A percentile compares a stretch with the other conserved stretches of the same genome.
These are phyloP conservation scores for Cyathus striatus DNA, from an alignment of 768 basidiomycete species.

Conservation along the genomic window DNA sequence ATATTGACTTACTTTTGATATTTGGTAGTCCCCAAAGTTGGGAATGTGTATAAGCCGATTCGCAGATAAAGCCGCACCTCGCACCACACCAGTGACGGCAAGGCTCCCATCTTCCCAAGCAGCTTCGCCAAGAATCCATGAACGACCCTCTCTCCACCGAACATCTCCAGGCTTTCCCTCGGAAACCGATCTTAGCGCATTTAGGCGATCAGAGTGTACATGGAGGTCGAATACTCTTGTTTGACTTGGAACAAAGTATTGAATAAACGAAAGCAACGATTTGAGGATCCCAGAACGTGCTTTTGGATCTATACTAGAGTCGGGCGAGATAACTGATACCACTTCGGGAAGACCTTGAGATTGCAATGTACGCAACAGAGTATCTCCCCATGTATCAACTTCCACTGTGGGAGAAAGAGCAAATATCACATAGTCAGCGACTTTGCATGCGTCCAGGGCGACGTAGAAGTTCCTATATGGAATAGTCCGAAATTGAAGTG, in stretches of 20 bases:
- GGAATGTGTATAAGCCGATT: constrained; percentile 87
- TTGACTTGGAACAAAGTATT: constrained; percentile 89
- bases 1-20: constrained; percentile 56
- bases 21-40: constrained; percentile 82
- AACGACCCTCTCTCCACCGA: constrained; percentile 77
- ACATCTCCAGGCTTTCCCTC: constrained; percentile 81
- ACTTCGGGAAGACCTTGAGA: constrained; percentile 87
- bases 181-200: constrained; percentile 70
- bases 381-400: constrained; percentile 84
- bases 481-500: constrained; percentile 80
- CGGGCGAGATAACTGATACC: constrained; percentile 65
- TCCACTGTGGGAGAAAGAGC: constrained; percentile 77
- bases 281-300: constrained; percentile 66
- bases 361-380: constrained; percentile 80
- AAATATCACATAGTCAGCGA: constrained; percentile 87
- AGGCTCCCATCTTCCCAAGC: constrained; percentile 63
- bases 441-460: constrained; percentile 80
- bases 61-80: constrained; percentile 75
- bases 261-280: constrained; percentile 89
- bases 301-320: constrained; percentile 52
- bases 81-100: constrained; percentile 76
- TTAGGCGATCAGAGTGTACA: constrained; percentile 58
- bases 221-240: constrained; percentile 72
- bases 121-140: constrained; percentile 66
- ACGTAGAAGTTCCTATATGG: constrained; percentile 69